A percentile compares a stretch with the other conserved stretches of the same genome.
Evolutionary conservation across 257 asterid genomes (phyloP).

Genomic region (Linaria vulgaris): DNA sequence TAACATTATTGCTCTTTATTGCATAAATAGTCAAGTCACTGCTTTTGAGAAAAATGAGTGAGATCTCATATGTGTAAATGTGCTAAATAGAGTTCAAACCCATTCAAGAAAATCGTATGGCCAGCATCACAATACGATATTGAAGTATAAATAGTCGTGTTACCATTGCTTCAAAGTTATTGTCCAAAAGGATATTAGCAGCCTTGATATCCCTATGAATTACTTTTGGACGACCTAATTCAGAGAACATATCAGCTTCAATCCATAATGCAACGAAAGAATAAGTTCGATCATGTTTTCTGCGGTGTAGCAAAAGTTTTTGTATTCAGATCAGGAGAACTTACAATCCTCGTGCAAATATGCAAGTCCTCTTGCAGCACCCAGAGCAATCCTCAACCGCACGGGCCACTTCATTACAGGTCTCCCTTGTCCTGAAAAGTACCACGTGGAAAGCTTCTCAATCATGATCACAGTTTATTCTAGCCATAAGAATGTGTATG

Average conservation of each 20-base stretch:
- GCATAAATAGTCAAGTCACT: constrained; percentile 5
- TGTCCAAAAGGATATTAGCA: constrained; percentile 80
- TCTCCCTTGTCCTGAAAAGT: constrained; percentile 43
- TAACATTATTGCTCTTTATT: constrained; percentile 14
- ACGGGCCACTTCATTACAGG: constrained; percentile 54
- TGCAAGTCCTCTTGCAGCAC: constrained; percentile 66
- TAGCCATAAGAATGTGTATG: too few species aligned
- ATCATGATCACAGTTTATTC: neutral
- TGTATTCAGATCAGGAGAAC: constrained; percentile 20
- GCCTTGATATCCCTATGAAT: constrained; percentile 95
- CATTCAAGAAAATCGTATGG: too few species aligned
- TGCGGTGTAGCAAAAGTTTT: neutral
- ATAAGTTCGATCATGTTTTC: neutral
- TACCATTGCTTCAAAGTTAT: constrained; percentile 88
- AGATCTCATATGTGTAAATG: constrained; percentile 14
- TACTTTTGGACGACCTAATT: constrained; percentile 84
- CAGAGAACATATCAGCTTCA: constrained; percentile 10
- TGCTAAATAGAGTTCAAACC: too few species aligned
- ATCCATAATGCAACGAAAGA: neutral
- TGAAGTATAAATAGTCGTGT: constrained; percentile 8
- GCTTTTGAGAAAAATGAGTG: neutral
- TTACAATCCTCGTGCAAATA: constrained; percentile 62
- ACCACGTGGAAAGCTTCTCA: too few species aligned
- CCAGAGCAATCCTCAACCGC: constrained; percentile 52
- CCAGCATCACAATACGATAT: neutral